A percentile compares a stretch with the other conserved stretches of the same genome.
Conservation (phyloP, 2,329 filamentous ascomycete genomes). For the Diaporthe longicolla region DNA sequence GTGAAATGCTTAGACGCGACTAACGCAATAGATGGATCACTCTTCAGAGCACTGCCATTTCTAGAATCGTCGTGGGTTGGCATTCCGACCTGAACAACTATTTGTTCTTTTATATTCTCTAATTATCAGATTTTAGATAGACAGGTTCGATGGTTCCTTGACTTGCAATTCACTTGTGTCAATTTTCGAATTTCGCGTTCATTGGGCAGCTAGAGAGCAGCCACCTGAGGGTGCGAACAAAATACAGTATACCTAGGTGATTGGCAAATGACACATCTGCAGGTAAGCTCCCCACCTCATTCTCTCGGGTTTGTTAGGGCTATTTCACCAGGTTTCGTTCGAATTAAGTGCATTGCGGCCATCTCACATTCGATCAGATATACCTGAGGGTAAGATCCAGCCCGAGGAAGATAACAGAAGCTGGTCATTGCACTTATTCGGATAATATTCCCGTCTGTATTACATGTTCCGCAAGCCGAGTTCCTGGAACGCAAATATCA, state of each 20-base stretch:
- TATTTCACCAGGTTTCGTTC: no score
- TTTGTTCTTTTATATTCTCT: background rate
- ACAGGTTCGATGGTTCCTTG: background rate
- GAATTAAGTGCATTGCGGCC: background rate
- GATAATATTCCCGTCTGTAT: background rate
- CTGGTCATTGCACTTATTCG: background rate
- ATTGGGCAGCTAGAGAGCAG: background rate
- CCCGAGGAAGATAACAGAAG: background rate
- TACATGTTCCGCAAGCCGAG: background rate
- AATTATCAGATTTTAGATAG: background rate
- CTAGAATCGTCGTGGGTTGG: background rate
- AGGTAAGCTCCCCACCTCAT: no score
- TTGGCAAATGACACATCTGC: background rate
- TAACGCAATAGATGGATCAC: background rate
- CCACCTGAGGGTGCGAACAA: background rate
- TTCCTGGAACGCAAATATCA: background rate
- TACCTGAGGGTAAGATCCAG: background rate
- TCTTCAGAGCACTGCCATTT: background rate
- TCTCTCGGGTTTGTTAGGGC: no score
- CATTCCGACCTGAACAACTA: background rate
- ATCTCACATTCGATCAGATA: background rate
- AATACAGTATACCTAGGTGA: no score
- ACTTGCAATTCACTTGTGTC: background rate
- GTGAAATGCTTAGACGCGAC: background rate
- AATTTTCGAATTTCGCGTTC: background rate